Evolutionary conservation across 768 basidiomycete species (phyloP), one percentile per base, ranked within the genome.

Genomic region (Nevesoporus exiguus): DNA sequence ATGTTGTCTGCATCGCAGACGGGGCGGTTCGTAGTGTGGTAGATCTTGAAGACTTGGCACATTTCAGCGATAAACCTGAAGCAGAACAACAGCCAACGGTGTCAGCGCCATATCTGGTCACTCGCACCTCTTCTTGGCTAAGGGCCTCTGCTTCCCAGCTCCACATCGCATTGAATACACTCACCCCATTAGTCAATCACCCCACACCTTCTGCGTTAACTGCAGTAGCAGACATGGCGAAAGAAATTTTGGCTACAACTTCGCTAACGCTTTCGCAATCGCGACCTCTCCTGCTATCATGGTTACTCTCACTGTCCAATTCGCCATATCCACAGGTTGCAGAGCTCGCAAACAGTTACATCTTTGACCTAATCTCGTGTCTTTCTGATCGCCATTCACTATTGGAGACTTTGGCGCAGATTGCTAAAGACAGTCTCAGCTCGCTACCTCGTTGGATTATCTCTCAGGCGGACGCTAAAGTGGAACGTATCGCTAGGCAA

Each of bases 81-180:
- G 52, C 45, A 41, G 56, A 62, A 39, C 53, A 33, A 51, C 67
- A 46, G 55, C 61, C 56, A 59, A 58, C 61, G 5, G 54, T 62
- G n/a, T 56, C 73, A 30, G 66, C 61, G n/a, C 74, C 74, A 10
- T 82, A 75, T 60, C 63, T 75, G 19, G 82, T 83, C n/a, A 61
- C 70, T 4, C 81, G 93, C 5, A 87, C 89, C 0, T 66, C 81
- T 13, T 76, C 85, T 0, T 98, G 95, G 90, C 77, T 97, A 41
- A 79, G 78, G 21, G 93, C 82, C 33, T 93, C 92, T 1, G 76
- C 89, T 2, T 80, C 90, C 6, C 93, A 97, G 63, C 73, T 98
- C 11, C 82, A 88, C 43, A 86, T 92, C 22, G 91, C 93, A 8
- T 66, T 98, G 48, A 89, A 91, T 59, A 75, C 86, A 0, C 73